These are phyloP conservation scores for Venturia aucupariae DNA, from an alignment of 2,329 filamentous ascomycete genomes.

Conservation along the genomic window DNA sequence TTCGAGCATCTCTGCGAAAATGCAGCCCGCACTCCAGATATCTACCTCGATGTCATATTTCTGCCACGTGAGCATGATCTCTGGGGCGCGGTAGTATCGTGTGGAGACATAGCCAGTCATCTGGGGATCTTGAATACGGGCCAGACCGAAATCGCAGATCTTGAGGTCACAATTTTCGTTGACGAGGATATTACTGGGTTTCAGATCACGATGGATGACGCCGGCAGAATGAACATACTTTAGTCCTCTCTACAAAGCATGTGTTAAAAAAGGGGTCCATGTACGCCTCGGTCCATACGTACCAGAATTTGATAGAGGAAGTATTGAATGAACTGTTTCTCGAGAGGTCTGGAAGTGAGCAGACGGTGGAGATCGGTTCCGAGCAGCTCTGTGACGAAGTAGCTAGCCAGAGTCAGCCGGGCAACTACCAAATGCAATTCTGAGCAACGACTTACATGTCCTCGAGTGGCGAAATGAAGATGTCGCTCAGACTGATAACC, in stretches of 20 bases:
- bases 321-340: constrained; percentile 99
- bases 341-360: constrained; percentile 86
- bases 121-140: constrained; percentile 95
- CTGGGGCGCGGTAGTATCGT: constrained; percentile 94
- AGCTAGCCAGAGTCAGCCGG: constrained; percentile 60
- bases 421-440: background rate
- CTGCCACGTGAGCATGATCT: constrained; percentile 99
- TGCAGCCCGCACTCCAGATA: constrained; percentile 98
- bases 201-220: constrained; percentile 93
- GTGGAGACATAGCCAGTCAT: constrained; percentile 99
- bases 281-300: constrained; percentile 28
- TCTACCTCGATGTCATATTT: constrained; percentile 99
- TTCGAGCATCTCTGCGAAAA: constrained; percentile 98
- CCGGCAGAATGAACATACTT: constrained; percentile 99
- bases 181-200: constrained; percentile 97
- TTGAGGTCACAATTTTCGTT: constrained; percentile 99
- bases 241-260: constrained; percentile 64
- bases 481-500: constrained; percentile 98
- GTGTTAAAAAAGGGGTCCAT: constrained; percentile 17
- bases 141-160: constrained; percentile 97
- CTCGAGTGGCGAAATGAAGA: constrained; percentile 97
- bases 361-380: constrained; percentile 94
- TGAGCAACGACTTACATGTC: constrained; percentile 64
- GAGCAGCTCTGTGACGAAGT: constrained; percentile 95
- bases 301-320: constrained; percentile 99